Conservation (phyloP, 2,329 filamentous ascomycete species). For the Xylariaceae sp. region DNA sequence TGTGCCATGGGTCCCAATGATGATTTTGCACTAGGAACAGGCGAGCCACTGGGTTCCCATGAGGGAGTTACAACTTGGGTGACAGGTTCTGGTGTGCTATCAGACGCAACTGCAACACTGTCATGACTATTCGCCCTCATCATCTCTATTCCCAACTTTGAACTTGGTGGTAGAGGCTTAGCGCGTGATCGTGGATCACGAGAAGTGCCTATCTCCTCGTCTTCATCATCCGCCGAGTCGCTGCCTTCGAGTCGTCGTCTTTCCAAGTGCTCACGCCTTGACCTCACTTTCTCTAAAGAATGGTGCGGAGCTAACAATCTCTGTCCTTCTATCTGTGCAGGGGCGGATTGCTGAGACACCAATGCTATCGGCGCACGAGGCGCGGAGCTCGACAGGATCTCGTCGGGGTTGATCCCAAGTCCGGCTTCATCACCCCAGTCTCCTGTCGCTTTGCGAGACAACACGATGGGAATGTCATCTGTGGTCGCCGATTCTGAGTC, state of each 20-base stretch:
- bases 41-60: conserved; percentile 45
- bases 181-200: conserved; percentile 50
- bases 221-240: conserved; percentile 93
- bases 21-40: conserved; percentile 30
- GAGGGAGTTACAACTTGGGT: conserved; percentile 59
- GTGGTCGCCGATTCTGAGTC: conserved; percentile 80
- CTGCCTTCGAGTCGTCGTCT: conserved; percentile 73
- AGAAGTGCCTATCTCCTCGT: conserved; percentile 79
- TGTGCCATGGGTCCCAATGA: conserved; percentile 30
- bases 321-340: conserved; percentile 62
- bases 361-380: conserved; percentile 56
- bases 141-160: conserved; percentile 95
- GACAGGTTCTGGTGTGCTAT: conserved; percentile 57
- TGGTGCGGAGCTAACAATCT: conserved; percentile 59
- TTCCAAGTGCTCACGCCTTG: conserved; percentile 77
- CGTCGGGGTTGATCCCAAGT: conserved; percentile 76
- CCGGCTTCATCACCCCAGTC: conserved; percentile 78
- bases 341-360: conserved; percentile 68
- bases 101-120: conserved; percentile 66
- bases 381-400: conserved; percentile 47
- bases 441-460: conserved; percentile 73
- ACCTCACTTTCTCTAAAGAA: conserved; percentile 74
- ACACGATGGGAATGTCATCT: conserved; percentile 78
- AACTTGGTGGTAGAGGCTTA: conserved; percentile 71
- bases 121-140: conserved; percentile 96